These are phyloP conservation scores for Cercis canadensis DNA, from an alignment of 306 rosid species.

Conservation along the genomic window DNA sequence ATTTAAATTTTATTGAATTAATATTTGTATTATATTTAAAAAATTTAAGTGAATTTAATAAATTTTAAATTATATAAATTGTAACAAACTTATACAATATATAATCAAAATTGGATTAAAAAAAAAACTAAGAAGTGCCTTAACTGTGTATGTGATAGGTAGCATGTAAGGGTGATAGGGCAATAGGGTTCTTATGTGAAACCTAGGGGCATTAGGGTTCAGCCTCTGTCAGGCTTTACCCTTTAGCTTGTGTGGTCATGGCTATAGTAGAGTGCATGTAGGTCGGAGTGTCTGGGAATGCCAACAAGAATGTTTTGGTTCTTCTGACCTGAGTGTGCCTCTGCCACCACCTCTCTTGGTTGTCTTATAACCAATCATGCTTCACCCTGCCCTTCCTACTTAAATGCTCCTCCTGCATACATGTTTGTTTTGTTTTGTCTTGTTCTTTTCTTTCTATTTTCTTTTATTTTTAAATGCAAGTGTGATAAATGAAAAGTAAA, in stretches of 20 bases:
- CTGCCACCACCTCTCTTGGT: conserved; percentile 36
- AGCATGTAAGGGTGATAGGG: conserved; percentile 31
- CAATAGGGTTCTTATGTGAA: conserved; percentile 37
- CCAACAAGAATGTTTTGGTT: conserved; percentile 84
- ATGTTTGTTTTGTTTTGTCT: neutral
- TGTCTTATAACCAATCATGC: conserved; percentile 49
- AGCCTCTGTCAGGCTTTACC: conserved; percentile 39
- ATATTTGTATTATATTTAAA: no score
- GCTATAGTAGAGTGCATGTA: conserved; percentile 38
- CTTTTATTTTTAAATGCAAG: no score
- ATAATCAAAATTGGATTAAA: no score
- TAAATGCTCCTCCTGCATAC: neutral
- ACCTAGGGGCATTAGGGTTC: conserved; percentile 52
- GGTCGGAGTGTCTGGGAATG: conserved; percentile 49
- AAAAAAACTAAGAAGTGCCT: no score
- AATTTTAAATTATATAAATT: no score
- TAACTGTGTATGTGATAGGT: neutral
- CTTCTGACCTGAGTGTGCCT: conserved; percentile 39
- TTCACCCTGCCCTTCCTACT: conserved; percentile 21
- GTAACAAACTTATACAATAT: no score
- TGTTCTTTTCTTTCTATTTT: no score
- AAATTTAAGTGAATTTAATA: no score
- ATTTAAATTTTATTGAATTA: no score
- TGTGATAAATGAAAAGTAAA: no score
- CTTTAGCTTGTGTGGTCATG: conserved; percentile 50